These are phyloP conservation scores for Cercospora sojina DNA, from an alignment of 2,329 filamentous ascomycete genomes.

Conservation along the genomic window DNA sequence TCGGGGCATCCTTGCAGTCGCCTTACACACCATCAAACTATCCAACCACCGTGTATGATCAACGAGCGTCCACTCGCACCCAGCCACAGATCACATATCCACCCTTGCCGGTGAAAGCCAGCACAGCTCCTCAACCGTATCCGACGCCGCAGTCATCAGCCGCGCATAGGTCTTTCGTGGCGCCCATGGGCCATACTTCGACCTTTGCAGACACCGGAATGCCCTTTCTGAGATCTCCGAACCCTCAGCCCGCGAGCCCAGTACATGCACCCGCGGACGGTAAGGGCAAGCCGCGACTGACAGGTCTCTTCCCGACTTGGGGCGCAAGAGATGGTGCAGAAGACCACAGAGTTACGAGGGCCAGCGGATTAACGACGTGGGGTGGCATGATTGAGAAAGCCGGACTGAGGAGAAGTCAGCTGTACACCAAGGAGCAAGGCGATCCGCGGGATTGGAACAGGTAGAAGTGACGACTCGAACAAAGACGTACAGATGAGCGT, in stretches of 20 bases:
- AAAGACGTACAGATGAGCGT: not conserved
- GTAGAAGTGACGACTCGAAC: too few species aligned
- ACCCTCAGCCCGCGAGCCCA: slow-evolving; percentile 10
- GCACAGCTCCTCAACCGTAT: slow-evolving; percentile 1
- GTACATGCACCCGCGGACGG: slow-evolving; percentile 2
- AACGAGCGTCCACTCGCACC: slow-evolving; percentile 1
- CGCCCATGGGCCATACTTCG: not conserved
- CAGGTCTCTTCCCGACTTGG: slow-evolving; percentile 17
- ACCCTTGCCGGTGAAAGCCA: slow-evolving; percentile 5
- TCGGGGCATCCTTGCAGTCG: slow-evolving; percentile 23
- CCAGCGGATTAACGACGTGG: slow-evolving; percentile 39
- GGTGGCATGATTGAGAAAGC: slow-evolving; percentile 45
- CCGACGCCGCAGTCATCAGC: slow-evolving; percentile 5
- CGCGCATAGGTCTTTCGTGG: slow-evolving; percentile 2
- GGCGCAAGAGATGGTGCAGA: slow-evolving; percentile 8
- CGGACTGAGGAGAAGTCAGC: slow-evolving; percentile 38
- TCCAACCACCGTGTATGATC: not conserved
- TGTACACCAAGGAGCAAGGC: slow-evolving; percentile 19
- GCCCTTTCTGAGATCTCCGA: slow-evolving; percentile 5
- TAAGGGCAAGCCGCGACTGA: slow-evolving; percentile 8
- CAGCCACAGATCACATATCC: slow-evolving; percentile 13
- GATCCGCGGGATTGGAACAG: slow-evolving; percentile 29
- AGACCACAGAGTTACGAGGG: slow-evolving; percentile 20
- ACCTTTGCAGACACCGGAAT: slow-evolving; percentile 10
- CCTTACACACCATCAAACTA: slow-evolving; percentile 28